These are phyloP conservation scores for Aspergillus ochraceus DNA, from an alignment of 2,329 filamentous ascomycete species.

Conservation along the genomic window DNA sequence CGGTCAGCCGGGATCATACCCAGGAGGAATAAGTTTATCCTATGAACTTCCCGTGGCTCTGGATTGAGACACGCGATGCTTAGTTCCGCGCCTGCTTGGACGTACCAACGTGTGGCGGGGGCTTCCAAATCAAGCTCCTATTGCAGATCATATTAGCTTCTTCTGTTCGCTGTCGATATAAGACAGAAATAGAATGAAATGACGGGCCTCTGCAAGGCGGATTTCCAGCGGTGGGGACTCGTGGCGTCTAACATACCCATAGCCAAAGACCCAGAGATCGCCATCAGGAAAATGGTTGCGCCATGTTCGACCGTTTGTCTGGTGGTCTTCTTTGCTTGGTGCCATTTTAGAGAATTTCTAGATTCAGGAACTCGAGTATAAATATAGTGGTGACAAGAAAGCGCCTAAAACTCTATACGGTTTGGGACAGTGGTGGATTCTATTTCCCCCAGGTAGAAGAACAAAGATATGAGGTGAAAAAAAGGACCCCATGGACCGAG, in stretches of 20 bases:
- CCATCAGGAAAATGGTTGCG: conserved; percentile 46
- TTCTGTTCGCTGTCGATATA: background rate
- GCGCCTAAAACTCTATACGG: too few species aligned
- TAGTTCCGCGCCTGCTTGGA: conserved; percentile 1
- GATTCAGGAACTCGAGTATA: background rate
- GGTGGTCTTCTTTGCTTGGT: conserved; percentile 14
- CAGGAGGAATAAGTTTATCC: background rate
- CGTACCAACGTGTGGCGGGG: conserved; percentile 89
- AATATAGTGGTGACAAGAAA: background rate
- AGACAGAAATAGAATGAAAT: too few species aligned
- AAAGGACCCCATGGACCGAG: background rate
- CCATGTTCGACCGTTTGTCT: conserved; percentile 42
- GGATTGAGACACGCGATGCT: background rate
- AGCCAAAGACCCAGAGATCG: conserved; percentile 96
- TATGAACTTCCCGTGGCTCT: background rate
- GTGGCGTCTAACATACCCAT: conserved; percentile 65
- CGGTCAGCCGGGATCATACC: background rate
- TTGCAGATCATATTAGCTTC: conserved; percentile 10
- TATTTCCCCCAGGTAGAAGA: background rate
- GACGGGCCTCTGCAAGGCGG: too few species aligned
- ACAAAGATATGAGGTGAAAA: background rate
- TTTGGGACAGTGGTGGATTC: background rate
- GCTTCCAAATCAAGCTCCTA: conserved; percentile 97
- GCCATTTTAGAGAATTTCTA: conserved; percentile 6
- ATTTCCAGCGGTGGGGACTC: background rate